Evolutionary conservation across 192 early-diverging fungal species (phyloP), one percentile per base, ranked within the genome.

Genomic region (Podila verticillata): DNA sequence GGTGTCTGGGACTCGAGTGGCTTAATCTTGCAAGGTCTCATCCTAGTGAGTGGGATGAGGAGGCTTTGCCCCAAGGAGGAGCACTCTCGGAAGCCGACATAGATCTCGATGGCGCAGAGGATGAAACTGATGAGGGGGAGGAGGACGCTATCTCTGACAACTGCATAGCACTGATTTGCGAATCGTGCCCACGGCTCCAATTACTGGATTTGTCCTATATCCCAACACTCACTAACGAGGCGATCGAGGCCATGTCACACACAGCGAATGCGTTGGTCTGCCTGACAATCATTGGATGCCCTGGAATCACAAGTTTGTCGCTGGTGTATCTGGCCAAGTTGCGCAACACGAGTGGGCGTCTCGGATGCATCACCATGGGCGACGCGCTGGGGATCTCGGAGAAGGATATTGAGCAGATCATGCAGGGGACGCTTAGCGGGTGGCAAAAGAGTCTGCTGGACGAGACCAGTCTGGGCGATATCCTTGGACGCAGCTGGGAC

Each of bases 341-440:
- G 20, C 29, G 83, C 13, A 61, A 75, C 30, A 72, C 44, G 15
- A 75, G 73, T 12, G 80, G 83, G 1, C 70, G 75, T 30, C 44
- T 84, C 15, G 73, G 83, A 4, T 84, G 83, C 57, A 84, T 84
- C 39, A 84, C 83, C 20, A 84, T 84, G 83, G 83, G 83, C 1
- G 83, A 84, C 60, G 83, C 72, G 2, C 65, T 35, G 13, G 83
- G 83, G 4, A 84, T 84, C n/a, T 75, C 80, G 5, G 83, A 84
- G 20, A 31, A 57, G 34, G 83, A 84, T 56, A 82, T 84, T 68
- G 83, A 84, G 44, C 61, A 67, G 64, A 84, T 84, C 47, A 84
- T 80, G 60, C 72, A 84, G 49, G 79, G 83, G 36, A 67, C 70
- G 2, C 57, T 84, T 13, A 82, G 68, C 54, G 83, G 83, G 0